Base-by-base conservation (phyloP, 768 basidiomycete genomes). In the Boletus tylopilopsis region DNA sequence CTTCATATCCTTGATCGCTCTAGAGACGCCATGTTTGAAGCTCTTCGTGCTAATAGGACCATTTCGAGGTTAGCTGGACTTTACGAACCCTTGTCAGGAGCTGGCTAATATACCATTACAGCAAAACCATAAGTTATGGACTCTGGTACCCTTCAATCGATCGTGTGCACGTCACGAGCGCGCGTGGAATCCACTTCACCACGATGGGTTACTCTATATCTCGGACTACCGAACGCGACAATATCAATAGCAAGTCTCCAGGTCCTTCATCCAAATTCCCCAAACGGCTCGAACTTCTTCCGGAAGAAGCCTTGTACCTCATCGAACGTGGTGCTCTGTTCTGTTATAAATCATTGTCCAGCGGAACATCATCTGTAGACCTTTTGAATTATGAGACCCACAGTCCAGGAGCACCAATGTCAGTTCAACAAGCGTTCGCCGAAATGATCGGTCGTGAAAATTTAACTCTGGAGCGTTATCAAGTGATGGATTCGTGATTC, bases 281-380 rank as follows among this genome's bases (percentile, higher is more conserved):
- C 13, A 90, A 85, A 65, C 72, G 84, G 23, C 71, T 91, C 16
- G 93, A 97, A 61, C 75, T 99, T 0, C 76, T 99, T 2, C 96
- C 96, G 0, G 96, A 99, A 70, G 96, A 99, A 71, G 82, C 91
- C 0, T 76, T 99, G 16, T 98, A 97, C 72, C 79, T 98, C 27
- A 77, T 95, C 38, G 96, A 98, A 68, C 74, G 94, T 36, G 95
- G 96, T 0, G 78, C 87, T 2, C 70, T 97, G 54, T 87, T 90
- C 54, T 93, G 93, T 60, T 93, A 86, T 80, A 86, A 83, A 61
- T 73, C 80, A 1, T 62, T 61, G 12, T 66, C 70, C 24, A 15
- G 68, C 25, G 53, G 67, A 30, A 38, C 64, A 13, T 43, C 68
- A 10, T 43, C 18, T 12, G 21, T 27, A 18, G 58, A 55, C 9